phyloP scores from a whole-genome alignment of 2,329 filamentous ascomycete genomes.

The Botrytis tulipae region DNA sequence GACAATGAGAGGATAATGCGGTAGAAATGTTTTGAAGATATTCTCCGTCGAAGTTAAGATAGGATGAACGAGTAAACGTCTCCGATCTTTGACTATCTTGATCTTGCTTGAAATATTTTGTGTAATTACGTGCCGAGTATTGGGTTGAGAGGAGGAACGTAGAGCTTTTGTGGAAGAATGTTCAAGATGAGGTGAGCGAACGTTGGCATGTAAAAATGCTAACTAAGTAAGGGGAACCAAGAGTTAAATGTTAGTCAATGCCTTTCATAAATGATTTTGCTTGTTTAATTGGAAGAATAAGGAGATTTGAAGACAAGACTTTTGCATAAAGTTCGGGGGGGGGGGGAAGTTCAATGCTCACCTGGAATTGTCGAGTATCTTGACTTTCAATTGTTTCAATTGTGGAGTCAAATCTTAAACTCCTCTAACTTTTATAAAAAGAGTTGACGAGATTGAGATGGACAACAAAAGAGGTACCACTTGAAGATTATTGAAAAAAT shows the following conservation, averaged over 20 bases:
- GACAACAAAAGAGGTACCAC: constrained; percentile 7
- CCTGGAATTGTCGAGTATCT: constrained; percentile 20
- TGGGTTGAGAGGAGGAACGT: constrained; percentile 31
- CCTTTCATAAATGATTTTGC: constrained; percentile 4
- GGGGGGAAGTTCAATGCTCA: constrained; percentile 1
- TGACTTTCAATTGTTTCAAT: constrained; percentile 21
- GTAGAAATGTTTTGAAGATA: constrained; percentile 13
- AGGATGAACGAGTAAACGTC: constrained; percentile 42
- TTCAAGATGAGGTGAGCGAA: constrained; percentile 31
- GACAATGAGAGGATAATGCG: constrained; percentile 1
- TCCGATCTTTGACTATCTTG: constrained; percentile 34
- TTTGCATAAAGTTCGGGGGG: constrained; percentile 5
- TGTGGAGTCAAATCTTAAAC: constrained; percentile 23
- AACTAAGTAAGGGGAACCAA: constrained; percentile 26
- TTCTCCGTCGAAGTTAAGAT: constrained; percentile 29
- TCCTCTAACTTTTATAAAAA: constrained; percentile 12
- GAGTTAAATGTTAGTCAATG: constrained; percentile 35
- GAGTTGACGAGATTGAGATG: constrained; percentile 12
- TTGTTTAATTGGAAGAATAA: not conserved
- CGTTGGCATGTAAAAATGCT: constrained; percentile 39
- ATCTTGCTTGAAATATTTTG: constrained; percentile 23
- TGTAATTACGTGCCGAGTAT: constrained; percentile 30
- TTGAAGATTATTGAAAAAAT: constrained; percentile 11
- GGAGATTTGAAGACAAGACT: not conserved
- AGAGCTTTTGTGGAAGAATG: constrained; percentile 22